Evolutionary conservation across 1,284 basidiomycete genomes (phyloP).

Genomic region (Tetrapyrgos nigripes): DNA sequence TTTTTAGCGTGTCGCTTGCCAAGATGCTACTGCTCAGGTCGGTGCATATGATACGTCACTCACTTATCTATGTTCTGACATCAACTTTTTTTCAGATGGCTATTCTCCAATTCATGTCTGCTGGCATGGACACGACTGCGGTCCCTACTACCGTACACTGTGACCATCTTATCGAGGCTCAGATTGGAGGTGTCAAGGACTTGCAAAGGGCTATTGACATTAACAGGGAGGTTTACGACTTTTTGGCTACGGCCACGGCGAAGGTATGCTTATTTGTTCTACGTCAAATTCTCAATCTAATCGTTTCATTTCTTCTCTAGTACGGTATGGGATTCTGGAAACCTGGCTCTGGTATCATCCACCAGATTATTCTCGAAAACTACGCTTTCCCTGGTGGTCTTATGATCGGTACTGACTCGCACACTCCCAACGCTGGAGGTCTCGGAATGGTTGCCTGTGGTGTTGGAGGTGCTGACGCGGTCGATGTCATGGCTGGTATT

Average conservation of each 20-base stretch:
- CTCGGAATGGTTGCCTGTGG: conserved; percentile 99
- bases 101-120: conserved; percentile 99
- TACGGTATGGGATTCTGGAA: conserved; percentile 99
- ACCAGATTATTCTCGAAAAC: conserved; percentile 98
- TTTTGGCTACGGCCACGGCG: conserved; percentile 96
- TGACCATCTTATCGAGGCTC: conserved; percentile 99
- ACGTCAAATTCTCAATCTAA: conserved; percentile 5
- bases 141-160: conserved; percentile 99
- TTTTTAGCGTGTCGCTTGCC: conserved; percentile 96
- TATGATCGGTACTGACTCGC: conserved; percentile 99
- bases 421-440: conserved; percentile 99
- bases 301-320: conserved; percentile 39
- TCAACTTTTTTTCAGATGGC: conserved; percentile 81
- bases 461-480: conserved; percentile 99
- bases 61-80: conserved; percentile 30
- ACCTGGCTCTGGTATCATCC: conserved; percentile 98
- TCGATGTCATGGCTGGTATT: conserved; percentile 97
- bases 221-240: conserved; percentile 99
- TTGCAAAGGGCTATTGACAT: conserved; percentile 91
- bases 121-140: conserved; percentile 96
- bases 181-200: conserved; percentile 93
- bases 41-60: conserved; percentile 21
- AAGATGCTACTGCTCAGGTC: conserved; percentile 95
- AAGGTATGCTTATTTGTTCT: conserved; percentile 59
- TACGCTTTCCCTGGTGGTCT: conserved; percentile 99